These are phyloP conservation scores for Boletus sp. DNA, from an alignment of 768 basidiomycete species.

Conservation along the genomic window DNA sequence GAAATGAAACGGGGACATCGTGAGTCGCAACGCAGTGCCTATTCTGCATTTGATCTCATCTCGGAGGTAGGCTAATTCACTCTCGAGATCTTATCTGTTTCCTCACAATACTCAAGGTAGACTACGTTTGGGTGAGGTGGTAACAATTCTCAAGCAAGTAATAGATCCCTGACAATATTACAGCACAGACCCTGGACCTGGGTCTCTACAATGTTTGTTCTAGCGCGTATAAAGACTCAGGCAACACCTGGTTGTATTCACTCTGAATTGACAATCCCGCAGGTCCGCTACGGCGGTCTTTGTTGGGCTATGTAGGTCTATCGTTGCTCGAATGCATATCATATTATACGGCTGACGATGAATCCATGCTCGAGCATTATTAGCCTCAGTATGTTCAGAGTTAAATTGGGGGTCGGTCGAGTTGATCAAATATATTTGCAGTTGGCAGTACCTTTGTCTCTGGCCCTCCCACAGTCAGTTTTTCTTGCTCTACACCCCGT, in stretches of 20 bases:
- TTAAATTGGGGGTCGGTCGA: background rate
- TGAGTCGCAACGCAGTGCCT: too few relatives aligned
- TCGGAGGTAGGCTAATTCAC: background rate
- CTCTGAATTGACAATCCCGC: too few relatives aligned
- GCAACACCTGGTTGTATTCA: too few relatives aligned
- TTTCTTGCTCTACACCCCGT: background rate
- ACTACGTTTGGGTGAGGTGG: slow-evolving; percentile 6
- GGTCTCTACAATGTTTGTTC: background rate
- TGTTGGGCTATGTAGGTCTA: too few relatives aligned
- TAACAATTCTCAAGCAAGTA: background rate
- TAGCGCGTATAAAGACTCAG: background rate
- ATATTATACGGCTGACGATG: background rate
- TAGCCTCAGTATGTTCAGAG: too few relatives aligned
- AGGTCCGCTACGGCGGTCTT: too few relatives aligned
- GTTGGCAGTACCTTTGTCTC: background rate
- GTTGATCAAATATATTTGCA: background rate
- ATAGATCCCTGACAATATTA: background rate
- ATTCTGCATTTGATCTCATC: too few relatives aligned
- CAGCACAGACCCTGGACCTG: slow-evolving; percentile 1
- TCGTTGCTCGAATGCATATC: too few relatives aligned
- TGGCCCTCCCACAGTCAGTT: background rate
- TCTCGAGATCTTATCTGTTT: background rate
- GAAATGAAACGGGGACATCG: too few relatives aligned
- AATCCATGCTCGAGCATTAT: background rate
- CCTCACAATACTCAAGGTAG: background rate